phyloP scores from a whole-genome alignment of 306 rosid species.

The Malus sylvestris region DNA sequence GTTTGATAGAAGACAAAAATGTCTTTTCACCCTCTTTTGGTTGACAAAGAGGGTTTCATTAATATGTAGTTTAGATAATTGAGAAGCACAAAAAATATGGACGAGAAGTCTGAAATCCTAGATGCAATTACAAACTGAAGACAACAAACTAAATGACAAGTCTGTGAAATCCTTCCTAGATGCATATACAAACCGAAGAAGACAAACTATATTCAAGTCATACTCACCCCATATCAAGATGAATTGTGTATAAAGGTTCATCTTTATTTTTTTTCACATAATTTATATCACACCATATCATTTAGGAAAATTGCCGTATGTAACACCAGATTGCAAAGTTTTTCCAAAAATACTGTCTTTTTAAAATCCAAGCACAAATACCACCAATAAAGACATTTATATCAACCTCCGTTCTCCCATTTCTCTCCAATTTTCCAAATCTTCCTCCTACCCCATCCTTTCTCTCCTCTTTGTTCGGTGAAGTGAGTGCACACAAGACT shows the following conservation, averaged over 20 bases:
- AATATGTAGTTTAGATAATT: not conserved
- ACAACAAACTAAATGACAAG: not conserved
- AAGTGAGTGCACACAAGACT: not conserved
- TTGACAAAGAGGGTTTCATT: too few relatives aligned
- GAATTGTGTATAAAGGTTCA: not conserved
- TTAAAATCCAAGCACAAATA: not conserved
- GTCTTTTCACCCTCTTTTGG: too few relatives aligned
- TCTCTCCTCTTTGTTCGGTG: not conserved
- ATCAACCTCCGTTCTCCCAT: not conserved
- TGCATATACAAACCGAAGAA: not conserved
- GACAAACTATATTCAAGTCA: not conserved
- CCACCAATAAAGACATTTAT: not conserved
- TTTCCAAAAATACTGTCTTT: not conserved
- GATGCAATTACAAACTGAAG: not conserved
- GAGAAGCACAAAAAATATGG: not conserved
- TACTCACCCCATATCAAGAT: not conserved
- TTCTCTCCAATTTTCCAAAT: not conserved
- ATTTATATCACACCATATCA: not conserved
- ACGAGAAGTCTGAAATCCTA: not conserved
- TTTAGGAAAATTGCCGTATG: not conserved
- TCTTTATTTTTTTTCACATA: not conserved
- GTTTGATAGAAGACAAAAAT: too few relatives aligned
- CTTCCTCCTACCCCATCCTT: not conserved
- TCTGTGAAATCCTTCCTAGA: not conserved
- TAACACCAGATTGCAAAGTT: not conserved